phyloP scores from a whole-genome alignment of 345 rosid genomes.

The Eutrema japonicum region DNA sequence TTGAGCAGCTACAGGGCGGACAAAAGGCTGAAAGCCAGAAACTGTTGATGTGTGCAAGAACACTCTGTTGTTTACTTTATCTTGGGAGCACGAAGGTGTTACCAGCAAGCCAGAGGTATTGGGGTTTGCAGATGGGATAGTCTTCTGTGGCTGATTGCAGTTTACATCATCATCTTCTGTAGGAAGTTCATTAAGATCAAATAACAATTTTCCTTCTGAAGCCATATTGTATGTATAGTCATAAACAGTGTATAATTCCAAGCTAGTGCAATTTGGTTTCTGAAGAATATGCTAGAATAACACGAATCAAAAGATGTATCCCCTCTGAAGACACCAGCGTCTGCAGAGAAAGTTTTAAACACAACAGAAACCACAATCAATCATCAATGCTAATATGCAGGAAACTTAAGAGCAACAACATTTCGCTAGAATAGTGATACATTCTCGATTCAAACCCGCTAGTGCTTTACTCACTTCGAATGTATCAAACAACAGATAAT shows the following conservation, averaged over 20 bases:
- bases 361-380: slow-evolving; percentile 31
- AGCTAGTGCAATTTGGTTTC: slow-evolving; percentile 5
- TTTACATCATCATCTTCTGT: slow-evolving; percentile 55
- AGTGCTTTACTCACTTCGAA: neutral
- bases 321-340: slow-evolving; percentile 36
- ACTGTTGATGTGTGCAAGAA: slow-evolving; percentile 78
- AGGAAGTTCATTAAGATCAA: slow-evolving; percentile 99
- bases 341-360: slow-evolving; percentile 18
- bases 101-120: slow-evolving; percentile 53
- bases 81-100: slow-evolving; percentile 55
- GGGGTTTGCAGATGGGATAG: slow-evolving; percentile 54
- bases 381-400: neutral
- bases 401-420: too few species aligned
- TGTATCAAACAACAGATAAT: neutral
- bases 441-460: neutral
- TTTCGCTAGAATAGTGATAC: neutral
- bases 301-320: slow-evolving; percentile 21
- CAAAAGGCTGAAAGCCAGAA: slow-evolving; percentile 95
- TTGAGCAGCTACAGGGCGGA: slow-evolving; percentile 51
- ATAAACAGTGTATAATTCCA: slow-evolving; percentile 55
- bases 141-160: slow-evolving; percentile 63
- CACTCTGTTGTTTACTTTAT: slow-evolving; percentile 56
- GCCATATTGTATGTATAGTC: slow-evolving; percentile 86
- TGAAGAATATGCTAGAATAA: neutral
- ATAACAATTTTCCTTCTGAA: slow-evolving; percentile 76